These are phyloP conservation scores for Lasiodiplodia sp. DNA, from an alignment of 2,329 filamentous ascomycete genomes.

Conservation along the genomic window DNA sequence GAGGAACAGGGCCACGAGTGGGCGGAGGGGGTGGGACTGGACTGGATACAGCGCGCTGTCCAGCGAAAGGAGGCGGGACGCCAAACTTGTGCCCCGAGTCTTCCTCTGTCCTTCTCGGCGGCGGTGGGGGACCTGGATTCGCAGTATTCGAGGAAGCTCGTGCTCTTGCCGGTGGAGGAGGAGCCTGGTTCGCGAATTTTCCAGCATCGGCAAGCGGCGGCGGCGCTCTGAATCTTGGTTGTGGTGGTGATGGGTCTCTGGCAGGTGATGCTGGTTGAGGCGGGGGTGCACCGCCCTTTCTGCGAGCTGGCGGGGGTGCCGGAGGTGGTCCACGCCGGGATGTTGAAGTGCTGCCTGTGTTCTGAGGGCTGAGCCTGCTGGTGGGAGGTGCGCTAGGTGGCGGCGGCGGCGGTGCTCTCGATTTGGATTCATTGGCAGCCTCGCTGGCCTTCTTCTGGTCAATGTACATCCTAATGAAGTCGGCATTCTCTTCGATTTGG, in stretches of 20 bases:
- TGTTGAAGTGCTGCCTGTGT: constrained; percentile 65
- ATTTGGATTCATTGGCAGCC: constrained; percentile 56
- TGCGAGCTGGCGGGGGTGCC: constrained; percentile 62
- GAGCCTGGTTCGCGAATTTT: constrained; percentile 67
- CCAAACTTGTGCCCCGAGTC: constrained; percentile 67
- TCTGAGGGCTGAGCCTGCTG: constrained; percentile 63
- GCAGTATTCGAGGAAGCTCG: constrained; percentile 59
- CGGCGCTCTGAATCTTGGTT: constrained; percentile 80
- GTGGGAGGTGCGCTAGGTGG: constrained; percentile 58
- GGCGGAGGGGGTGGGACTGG: constrained; percentile 76
- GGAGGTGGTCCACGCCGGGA: constrained; percentile 66
- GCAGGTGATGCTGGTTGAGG: constrained; percentile 58
- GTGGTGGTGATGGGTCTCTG: constrained; percentile 65
- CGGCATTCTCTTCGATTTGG: constrained; percentile 71
- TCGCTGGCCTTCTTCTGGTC: constrained; percentile 67
- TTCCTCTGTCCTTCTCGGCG: constrained; percentile 72
- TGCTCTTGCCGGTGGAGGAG: constrained; percentile 55
- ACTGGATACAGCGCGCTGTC: constrained; percentile 63
- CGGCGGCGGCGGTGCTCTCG: constrained; percentile 68
- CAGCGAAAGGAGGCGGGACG: constrained; percentile 81
- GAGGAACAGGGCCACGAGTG: constrained; percentile 72
- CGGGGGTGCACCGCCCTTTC: constrained; percentile 47
- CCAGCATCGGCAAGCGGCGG: constrained; percentile 90
- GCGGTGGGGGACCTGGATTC: constrained; percentile 68
- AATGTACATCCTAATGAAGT: constrained; percentile 73